phyloP scores from a whole-genome alignment of 2,329 filamentous ascomycete genomes.

The Pseudophaeomoniella oleicola region DNA sequence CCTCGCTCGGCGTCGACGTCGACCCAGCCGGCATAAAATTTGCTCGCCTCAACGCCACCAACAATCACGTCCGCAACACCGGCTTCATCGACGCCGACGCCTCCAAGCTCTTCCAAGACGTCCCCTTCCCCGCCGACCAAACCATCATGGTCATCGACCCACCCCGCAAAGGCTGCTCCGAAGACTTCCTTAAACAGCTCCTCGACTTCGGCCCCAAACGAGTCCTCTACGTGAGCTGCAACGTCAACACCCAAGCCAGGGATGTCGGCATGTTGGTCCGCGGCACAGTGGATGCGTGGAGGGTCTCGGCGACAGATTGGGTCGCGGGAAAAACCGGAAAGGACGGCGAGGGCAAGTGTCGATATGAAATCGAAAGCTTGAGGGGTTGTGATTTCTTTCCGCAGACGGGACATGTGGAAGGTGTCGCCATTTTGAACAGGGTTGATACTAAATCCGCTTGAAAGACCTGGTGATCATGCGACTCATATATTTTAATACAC shows the following conservation, averaged over 20 bases:
- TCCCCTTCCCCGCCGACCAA: conserved; percentile 60
- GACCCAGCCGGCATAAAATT: conserved; percentile 61
- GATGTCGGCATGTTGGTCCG: conserved; percentile 80
- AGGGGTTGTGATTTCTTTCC: conserved; percentile 96
- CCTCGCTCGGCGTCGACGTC: conserved; percentile 83
- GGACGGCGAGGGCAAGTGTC: conserved; percentile 18
- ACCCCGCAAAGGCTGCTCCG: conserved; percentile 89
- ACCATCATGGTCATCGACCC: conserved; percentile 93
- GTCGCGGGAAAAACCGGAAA: conserved; percentile 15
- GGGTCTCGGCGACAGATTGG: conserved; percentile 16
- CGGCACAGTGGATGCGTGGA: conserved; percentile 37
- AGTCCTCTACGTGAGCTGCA: conserved; percentile 91
- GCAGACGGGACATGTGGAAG: conserved; percentile 58
- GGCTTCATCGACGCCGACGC: conserved; percentile 86
- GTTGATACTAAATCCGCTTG: too few species aligned
- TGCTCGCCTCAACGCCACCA: conserved; percentile 61
- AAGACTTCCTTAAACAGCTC: conserved; percentile 68
- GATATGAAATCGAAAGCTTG: conserved; percentile 80
- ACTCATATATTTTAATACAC: too few species aligned
- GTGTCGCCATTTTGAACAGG: conserved; percentile 43
- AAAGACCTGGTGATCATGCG: too few species aligned
- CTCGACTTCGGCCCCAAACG: conserved; percentile 61
- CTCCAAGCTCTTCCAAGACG: conserved; percentile 60
- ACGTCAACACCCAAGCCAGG: conserved; percentile 91
- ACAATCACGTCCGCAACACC: conserved; percentile 64